These are phyloP conservation scores for Ophiostoma pallidulum DNA, from an alignment of 2,329 filamentous ascomycete species.

Conservation along the genomic window DNA sequence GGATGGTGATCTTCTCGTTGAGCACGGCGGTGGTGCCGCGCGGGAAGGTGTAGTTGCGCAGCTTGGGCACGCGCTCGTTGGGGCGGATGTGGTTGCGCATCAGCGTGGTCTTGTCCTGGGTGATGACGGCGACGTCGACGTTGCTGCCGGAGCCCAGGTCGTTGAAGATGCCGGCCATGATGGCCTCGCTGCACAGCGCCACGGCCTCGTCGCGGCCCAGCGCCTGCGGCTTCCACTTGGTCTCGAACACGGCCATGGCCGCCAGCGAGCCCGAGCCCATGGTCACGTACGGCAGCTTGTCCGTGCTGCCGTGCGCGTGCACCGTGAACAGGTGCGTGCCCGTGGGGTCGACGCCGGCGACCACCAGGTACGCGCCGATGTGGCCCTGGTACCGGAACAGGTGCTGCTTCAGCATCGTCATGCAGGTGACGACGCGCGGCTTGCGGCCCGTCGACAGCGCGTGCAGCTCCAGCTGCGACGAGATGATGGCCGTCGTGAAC, in stretches of 20 bases:
- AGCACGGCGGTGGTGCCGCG: slow-evolving; percentile 91
- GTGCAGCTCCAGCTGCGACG: slow-evolving; percentile 96
- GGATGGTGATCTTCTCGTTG: slow-evolving; percentile 85
- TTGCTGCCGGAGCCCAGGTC: slow-evolving; percentile 95
- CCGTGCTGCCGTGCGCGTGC: slow-evolving; percentile 94
- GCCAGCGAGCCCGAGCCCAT: slow-evolving; percentile 96
- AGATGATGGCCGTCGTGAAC: slow-evolving; percentile 97
- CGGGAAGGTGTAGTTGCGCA: slow-evolving; percentile 84
- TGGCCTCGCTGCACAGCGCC: slow-evolving; percentile 73
- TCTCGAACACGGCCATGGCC: slow-evolving; percentile 97
- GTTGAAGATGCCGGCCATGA: slow-evolving; percentile 96
- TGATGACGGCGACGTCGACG: slow-evolving; percentile 94
- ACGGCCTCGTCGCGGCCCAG: slow-evolving; percentile 74
- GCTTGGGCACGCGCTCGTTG: slow-evolving; percentile 83
- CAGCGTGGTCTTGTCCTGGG: slow-evolving; percentile 86
- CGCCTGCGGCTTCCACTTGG: slow-evolving; percentile 69
- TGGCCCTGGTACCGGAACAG: slow-evolving; percentile 97
- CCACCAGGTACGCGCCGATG: slow-evolving; percentile 95
- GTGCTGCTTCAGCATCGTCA: slow-evolving; percentile 99
- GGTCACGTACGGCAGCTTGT: slow-evolving; percentile 98
- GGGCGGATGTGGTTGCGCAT: slow-evolving; percentile 89
- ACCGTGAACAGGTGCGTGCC: slow-evolving; percentile 95
- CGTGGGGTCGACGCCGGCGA: slow-evolving; percentile 92
- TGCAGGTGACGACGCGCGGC: slow-evolving; percentile 95
- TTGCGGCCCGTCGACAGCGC: slow-evolving; percentile 91